These are phyloP conservation scores for Diaporthe destruens DNA, from an alignment of 2,329 filamentous ascomycete species.

Conservation along the genomic window DNA sequence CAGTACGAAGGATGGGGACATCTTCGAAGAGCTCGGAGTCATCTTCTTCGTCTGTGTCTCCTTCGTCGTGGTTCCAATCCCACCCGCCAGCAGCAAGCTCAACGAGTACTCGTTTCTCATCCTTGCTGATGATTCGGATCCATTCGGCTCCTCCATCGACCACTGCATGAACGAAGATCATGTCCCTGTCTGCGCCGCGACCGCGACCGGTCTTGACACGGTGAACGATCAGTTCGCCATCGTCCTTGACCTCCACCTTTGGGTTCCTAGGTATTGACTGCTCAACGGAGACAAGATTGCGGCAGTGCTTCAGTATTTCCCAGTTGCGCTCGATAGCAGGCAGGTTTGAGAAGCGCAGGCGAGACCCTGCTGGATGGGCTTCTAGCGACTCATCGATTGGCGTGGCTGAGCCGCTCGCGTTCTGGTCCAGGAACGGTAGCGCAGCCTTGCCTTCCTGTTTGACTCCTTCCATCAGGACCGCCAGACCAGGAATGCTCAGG, in stretches of 20 bases:
- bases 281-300: slow-evolving; percentile 25
- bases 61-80: slow-evolving; percentile 42
- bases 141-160: slow-evolving; percentile 51
- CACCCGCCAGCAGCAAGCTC: slow-evolving; percentile 52
- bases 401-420: background rate
- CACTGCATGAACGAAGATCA: slow-evolving; percentile 47
- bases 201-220: background rate
- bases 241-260: slow-evolving; percentile 18
- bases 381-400: background rate
- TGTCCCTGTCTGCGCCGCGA: background rate
- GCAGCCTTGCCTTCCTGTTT: slow-evolving; percentile 30
- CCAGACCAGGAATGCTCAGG: slow-evolving; percentile 34
- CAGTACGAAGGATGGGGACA: slow-evolving; percentile 46
- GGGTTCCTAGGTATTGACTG: slow-evolving; percentile 22
- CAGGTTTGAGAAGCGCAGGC: slow-evolving; percentile 39
- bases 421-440: background rate
- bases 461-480: slow-evolving; percentile 24
- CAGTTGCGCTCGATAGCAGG: slow-evolving; percentile 37
- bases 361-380: slow-evolving; percentile 32
- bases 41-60: slow-evolving; percentile 37
- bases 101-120: slow-evolving; percentile 47
- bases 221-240: slow-evolving; percentile 6
- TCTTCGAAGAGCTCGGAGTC: slow-evolving; percentile 42
- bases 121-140: slow-evolving; percentile 52
- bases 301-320: slow-evolving; percentile 39